Percentiles rank a stretch among this genome's conserved stretches.
phyloP scores from a whole-genome alignment of 1,284 basidiomycete species.

The Exobasidium rhododendri region DNA sequence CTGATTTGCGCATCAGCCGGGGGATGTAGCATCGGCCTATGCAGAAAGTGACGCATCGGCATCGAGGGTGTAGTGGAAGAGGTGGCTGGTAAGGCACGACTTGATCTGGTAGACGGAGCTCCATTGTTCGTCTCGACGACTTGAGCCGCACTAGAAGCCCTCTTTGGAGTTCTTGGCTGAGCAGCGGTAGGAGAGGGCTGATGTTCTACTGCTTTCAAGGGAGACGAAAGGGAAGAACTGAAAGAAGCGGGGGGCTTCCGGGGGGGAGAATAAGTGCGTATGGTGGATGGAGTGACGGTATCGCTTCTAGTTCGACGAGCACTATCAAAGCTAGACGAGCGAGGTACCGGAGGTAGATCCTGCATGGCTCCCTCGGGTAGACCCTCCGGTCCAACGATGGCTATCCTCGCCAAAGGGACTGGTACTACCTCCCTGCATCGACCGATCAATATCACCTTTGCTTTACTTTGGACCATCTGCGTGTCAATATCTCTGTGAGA shows the following conservation, averaged over 20 bases:
- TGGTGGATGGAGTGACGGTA: background rate
- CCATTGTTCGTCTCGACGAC: background rate
- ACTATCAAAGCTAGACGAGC: background rate
- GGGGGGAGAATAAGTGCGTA: background rate
- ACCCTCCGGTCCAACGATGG: slow-evolving; percentile 25
- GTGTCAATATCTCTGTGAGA: background rate
- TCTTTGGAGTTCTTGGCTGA: slow-evolving; percentile 5
- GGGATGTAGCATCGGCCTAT: slow-evolving; percentile 43
- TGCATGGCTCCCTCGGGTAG: slow-evolving; percentile 6
- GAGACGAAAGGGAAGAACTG: slow-evolving; percentile 30
- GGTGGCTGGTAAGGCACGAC: background rate
- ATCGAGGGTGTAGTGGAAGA: slow-evolving; percentile 2
- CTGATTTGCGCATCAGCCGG: slow-evolving; percentile 19
- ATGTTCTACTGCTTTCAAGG: slow-evolving; percentile 31
- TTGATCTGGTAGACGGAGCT: background rate
- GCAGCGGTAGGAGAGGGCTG: background rate
- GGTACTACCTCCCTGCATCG: slow-evolving; percentile 51
- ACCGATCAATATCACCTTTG: slow-evolving; percentile 32
- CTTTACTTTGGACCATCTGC: slow-evolving; percentile 23
- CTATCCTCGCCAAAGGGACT: slow-evolving; percentile 48
- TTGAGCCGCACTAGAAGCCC: slow-evolving; percentile 5
- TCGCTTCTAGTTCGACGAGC: background rate
- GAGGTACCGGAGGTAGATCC: slow-evolving; percentile 4
- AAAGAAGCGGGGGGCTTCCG: slow-evolving; percentile 25
- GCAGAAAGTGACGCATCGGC: slow-evolving; percentile 51